Conservation (phyloP, 805 yeast genomes). For the Ogataea ramenticola region DNA sequence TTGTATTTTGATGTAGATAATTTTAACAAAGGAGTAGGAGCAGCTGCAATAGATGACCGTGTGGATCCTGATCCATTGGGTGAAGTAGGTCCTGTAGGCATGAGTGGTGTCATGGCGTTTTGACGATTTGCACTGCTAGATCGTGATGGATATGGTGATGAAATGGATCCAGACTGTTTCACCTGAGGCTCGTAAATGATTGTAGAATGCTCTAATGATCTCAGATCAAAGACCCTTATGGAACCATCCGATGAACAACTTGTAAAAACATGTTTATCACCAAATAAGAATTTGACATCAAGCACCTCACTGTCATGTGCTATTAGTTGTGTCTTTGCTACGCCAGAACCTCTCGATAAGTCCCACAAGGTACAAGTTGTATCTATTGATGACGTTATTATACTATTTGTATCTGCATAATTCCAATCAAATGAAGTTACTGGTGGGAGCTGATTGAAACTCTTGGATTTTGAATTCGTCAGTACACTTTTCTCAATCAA, state of each 20-base stretch:
- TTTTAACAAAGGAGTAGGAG: conserved; percentile 57
- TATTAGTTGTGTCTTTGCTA: conserved; percentile 85
- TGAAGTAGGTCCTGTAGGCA: background rate
- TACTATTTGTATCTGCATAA: conserved; percentile 53
- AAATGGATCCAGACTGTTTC: conserved; percentile 1
- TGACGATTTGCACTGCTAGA: background rate
- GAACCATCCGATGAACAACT: conserved; percentile 96
- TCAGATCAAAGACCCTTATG: conserved; percentile 82
- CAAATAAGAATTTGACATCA: conserved; percentile 80
- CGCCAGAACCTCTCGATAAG: conserved; percentile 46
- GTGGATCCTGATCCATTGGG: background rate
- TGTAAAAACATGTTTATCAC: conserved; percentile 72
- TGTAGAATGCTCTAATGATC: conserved; percentile 88
- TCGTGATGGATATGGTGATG: background rate
- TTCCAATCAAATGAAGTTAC: conserved; percentile 95
- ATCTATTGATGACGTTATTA: conserved; percentile 85
- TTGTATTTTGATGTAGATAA: conserved; percentile 75
- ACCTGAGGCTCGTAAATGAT: conserved; percentile 78
- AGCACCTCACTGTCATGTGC: conserved; percentile 95
- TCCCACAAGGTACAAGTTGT: conserved; percentile 99
- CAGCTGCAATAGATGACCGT: conserved; percentile 10
- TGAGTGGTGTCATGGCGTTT: background rate
- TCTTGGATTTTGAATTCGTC: conserved; percentile 35
- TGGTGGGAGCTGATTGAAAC: conserved; percentile 65
- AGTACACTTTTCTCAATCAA: conserved; percentile 34